Evolutionary conservation across 768 basidiomycete genomes (phyloP), one percentile per base, ranked within the genome.

Genomic region (Cubamyces lactineus): DNA sequence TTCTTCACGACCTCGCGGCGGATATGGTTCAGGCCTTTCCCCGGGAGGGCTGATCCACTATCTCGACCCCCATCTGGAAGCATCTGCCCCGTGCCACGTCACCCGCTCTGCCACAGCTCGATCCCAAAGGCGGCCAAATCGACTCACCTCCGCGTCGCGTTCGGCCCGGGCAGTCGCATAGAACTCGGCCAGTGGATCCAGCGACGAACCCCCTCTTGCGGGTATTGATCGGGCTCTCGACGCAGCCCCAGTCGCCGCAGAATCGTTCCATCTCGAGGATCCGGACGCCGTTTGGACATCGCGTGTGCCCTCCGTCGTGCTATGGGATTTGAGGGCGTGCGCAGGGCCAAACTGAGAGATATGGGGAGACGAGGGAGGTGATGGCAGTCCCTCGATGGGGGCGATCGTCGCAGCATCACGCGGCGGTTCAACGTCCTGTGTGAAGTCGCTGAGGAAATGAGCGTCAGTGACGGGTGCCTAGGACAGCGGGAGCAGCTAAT

Each of bases 161-260:
- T 84, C 80, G 17, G 78, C 82, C 50, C 73, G 80, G 2, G 88
- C 89, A 65, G 79, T 73, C 3, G 75, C 78, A 67, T 90, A 91
- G 67, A 87, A 89, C 63, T 85, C 81, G 0, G 82, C 82, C 54
- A 91, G 74, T 0, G 89, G 87, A 69, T 91, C 89, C 28, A 58
- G 52, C 11, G 19, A 12, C 38, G 51, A 38, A 23, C 6, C 45
- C 34, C 34, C 34, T 54, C 23, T 19, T 16, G 9, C 45, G 38
- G 24, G 3, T 8, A 17, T 42, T 38, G 47, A n/a, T 30, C 48
- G 47, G 38, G 21, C 17, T 9, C n/a, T 46, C 17, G 12, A 13
- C 12, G 12, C 45, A 46, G 45, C 45, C 17, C 23, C 47, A 21
- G 23, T 13, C 1, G 26, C 48, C 17, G 34, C 30, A n/a, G 17